A percentile compares a stretch with the other conserved stretches of the same genome.
These are phyloP conservation scores for Artemisia argyi DNA, from an alignment of 129 eudicot genomes.

Conservation along the genomic window DNA sequence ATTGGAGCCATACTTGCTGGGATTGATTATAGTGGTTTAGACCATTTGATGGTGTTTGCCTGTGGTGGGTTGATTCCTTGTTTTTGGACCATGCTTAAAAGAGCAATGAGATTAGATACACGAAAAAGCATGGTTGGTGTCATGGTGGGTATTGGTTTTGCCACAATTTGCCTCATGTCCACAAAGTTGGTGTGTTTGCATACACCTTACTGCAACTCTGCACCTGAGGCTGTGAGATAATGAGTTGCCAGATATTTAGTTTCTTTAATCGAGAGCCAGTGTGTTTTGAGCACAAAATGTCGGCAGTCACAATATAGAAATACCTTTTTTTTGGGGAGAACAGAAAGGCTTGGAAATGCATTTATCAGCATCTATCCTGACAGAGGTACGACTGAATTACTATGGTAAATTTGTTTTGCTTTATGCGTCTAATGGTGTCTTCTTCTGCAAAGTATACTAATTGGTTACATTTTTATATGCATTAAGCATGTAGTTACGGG, in stretches of 20 bases:
- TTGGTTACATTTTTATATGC: not conserved
- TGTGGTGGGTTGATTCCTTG: constrained; percentile 85
- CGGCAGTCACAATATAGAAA: not conserved
- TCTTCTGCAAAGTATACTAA: not conserved
- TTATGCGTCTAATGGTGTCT: not conserved
- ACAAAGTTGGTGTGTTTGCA: constrained; percentile 88
- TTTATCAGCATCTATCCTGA: not conserved
- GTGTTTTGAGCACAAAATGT: not conserved
- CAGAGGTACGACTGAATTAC: not conserved
- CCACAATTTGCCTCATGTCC: constrained; percentile 58
- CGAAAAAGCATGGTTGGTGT: constrained; percentile 60
- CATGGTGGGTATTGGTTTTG: constrained; percentile 52
- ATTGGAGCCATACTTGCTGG: constrained; percentile 82
- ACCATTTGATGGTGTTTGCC: constrained; percentile 85
- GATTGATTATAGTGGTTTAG: constrained; percentile 82
- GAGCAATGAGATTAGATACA: constrained; percentile 63
- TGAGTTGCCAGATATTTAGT: not conserved
- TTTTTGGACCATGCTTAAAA: constrained; percentile 57
- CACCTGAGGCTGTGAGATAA: constrained; percentile 95
- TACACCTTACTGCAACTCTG: constrained; percentile 89
- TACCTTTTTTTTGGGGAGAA: not conserved
- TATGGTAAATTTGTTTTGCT: not conserved
- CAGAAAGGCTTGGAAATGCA: not conserved
- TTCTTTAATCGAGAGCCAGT: not conserved
- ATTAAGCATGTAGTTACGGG: not conserved